Evolutionary conservation across 306 rosid species (phyloP), one percentile per base, ranked within the genome.

Genomic region (Medicago ruthenica): DNA sequence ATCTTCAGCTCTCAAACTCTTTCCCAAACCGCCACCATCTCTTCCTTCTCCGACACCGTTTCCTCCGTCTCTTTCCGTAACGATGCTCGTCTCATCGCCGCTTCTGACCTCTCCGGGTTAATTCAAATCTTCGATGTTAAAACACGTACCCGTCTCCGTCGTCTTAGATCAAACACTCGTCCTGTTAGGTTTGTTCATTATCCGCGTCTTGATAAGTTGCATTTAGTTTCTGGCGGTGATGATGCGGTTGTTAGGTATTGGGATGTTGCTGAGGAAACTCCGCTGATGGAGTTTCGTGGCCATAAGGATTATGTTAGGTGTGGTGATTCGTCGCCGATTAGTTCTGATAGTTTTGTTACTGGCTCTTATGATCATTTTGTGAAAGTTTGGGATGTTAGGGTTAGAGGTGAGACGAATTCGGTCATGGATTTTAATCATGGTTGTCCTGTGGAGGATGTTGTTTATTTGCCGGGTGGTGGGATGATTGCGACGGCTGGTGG

Each of bases 341-440:
- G 78, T 17, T 24, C 73, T 20, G 94, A 90, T 41, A 77, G 76
- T 83, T 90, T 92, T 37, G 41, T 90, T 48, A 89, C 93, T 1
- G 97, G 99, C 1, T 95, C 99, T 0, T 95, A 95, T 48, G 99
- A 95, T 79, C 99, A 95, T 68, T 76, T 90, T 0, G 97, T 92
- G 42, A 89, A 86, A 85, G 94, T 93, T 4, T 89, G 98, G 98
- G 97, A 93, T 45, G 84, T 85, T 37, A 89, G 97, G 82, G 88
- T 84, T 58, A 58, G 83, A 4, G 91, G 84, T 79, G 75, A 88
- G 0, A 79, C 88, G 0, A 84, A 70, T 41, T 41, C 90, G 0
- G 86, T 77, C 0, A 15, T 86, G 82, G 89, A 90, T 73, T 77
- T 92, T 1, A 82, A 91, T 31, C 98, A 91, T 16, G 96, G 94